Evolutionary conservation across 345 rosid species (phyloP).

Genomic region (Citropsis articulata): DNA sequence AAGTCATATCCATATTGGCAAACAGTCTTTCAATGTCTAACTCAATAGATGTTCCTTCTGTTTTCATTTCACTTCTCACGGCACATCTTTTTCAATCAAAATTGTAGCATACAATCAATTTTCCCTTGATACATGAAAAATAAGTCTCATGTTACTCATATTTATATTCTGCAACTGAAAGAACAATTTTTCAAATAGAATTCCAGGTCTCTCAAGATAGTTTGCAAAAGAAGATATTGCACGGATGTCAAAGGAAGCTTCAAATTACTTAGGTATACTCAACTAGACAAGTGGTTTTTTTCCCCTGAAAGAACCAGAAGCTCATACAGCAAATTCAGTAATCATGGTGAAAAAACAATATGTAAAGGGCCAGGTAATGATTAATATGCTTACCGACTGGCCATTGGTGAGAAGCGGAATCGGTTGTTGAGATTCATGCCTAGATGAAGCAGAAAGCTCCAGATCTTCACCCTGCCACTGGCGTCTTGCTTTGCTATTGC

Average conservation of each 20-base stretch:
- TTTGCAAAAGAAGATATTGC: neutral
- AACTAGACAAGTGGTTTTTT: neutral
- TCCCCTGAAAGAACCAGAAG: neutral
- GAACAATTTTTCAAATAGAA: neutral
- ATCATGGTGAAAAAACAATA: neutral
- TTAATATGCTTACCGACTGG: constrained; percentile 51
- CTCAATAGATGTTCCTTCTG: neutral
- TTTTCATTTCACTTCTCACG: neutral
- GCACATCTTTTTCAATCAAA: neutral
- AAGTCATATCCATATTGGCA: neutral
- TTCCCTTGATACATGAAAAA: neutral
- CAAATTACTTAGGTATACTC: neutral
- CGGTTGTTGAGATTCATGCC: constrained; percentile 88
- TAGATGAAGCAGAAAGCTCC: constrained; percentile 80
- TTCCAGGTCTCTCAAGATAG: neutral
- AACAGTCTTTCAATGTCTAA: neutral
- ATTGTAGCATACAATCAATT: neutral
- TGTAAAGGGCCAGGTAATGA: neutral
- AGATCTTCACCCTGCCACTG: constrained; percentile 84
- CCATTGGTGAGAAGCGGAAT: constrained; percentile 94
- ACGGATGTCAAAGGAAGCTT: neutral
- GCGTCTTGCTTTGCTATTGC: constrained; percentile 55
- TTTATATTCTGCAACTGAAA: neutral
- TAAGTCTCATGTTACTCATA: neutral
- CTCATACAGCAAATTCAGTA: neutral